phyloP scores from a whole-genome alignment of 306 rosid genomes.

The Cicer pinnatifidum region DNA sequence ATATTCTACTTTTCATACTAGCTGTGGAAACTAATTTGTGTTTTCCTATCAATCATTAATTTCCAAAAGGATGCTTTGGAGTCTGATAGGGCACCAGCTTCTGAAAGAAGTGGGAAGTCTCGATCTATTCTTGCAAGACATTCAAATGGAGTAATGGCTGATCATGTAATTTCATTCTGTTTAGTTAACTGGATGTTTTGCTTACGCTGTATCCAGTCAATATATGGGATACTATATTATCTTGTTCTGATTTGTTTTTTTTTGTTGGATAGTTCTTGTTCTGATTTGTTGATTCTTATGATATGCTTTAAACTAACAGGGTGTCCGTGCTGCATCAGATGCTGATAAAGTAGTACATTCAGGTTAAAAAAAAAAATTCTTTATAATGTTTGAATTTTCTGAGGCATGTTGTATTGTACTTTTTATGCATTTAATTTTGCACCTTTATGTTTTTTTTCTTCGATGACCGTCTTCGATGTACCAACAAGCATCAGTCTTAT shows the following conservation, averaged over 20 bases:
- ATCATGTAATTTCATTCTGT: conserved; percentile 51
- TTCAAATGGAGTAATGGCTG: conserved; percentile 75
- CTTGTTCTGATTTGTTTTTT: conserved; percentile 10
- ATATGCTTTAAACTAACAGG: conserved; percentile 49
- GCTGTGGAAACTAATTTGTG: conserved; percentile 6
- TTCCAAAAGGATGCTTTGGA: conserved; percentile 73
- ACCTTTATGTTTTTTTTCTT: neutral
- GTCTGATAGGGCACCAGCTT: conserved; percentile 66
- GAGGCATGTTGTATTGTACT: neutral
- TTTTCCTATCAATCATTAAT: conserved; percentile 2
- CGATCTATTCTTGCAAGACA: conserved; percentile 70
- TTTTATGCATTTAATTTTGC: conserved; percentile 6
- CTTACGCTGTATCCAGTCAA: neutral
- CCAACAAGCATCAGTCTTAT: conserved; percentile 6
- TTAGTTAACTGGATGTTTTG: conserved; percentile 13
- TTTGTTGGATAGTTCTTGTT: neutral
- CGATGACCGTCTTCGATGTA: conserved; percentile 23
- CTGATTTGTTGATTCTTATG: conserved; percentile 40
- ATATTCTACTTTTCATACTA: conserved; percentile 17
- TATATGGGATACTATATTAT: conserved; percentile 13
- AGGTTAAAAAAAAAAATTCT: conserved; percentile 47
- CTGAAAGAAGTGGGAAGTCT: conserved; percentile 74
- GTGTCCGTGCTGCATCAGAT: conserved; percentile 61
- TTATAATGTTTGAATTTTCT: conserved; percentile 11
- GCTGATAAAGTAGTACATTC: conserved; percentile 64